These are phyloP conservation scores for Malassezia obtusa DNA, from an alignment of 1,284 basidiomycete genomes.

Conservation along the genomic window DNA sequence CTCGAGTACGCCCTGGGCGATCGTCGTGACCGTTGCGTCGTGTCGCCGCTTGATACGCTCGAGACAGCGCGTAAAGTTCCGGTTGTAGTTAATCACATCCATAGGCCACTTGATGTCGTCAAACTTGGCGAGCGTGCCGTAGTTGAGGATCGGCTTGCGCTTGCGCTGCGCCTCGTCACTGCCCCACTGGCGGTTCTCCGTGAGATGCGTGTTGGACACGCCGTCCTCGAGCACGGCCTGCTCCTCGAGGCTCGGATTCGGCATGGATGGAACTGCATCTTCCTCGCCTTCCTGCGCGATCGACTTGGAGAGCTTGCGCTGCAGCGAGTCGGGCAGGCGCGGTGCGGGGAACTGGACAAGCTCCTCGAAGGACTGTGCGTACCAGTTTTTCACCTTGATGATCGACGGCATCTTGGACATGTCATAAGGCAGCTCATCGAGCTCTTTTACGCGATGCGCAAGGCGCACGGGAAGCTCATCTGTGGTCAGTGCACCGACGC, in stretches of 20 bases:
- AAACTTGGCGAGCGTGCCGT: conserved; percentile 72
- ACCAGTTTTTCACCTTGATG: conserved; percentile 94
- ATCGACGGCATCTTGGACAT: conserved; percentile 86
- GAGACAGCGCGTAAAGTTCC: conserved; percentile 73
- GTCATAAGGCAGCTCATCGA: conserved; percentile 86
- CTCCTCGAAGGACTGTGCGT: conserved; percentile 86
- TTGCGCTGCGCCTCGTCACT: background rate
- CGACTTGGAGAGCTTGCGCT: conserved; percentile 25
- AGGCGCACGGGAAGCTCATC: conserved; percentile 88
- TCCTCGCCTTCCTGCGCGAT: background rate
- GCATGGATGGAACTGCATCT: conserved; percentile 21
- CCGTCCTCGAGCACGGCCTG: conserved; percentile 28
- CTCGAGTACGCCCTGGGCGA: conserved; percentile 65
- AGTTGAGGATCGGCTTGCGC: conserved; percentile 10
- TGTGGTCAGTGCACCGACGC: conserved; percentile 38
- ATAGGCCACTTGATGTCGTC: conserved; percentile 69
- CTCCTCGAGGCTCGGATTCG: conserved; percentile 39
- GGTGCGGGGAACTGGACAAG: conserved; percentile 45
- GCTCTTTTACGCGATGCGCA: conserved; percentile 89
- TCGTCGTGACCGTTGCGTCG: conserved; percentile 93
- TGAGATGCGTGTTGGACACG: conserved; percentile 14
- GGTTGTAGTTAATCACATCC: conserved; percentile 87
- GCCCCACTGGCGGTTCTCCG: background rate
- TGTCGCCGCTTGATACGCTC: conserved; percentile 87
- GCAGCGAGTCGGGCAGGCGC: conserved; percentile 33